Base-by-base conservation (phyloP, 75 land plant species). In the Picea sitchensis region DNA sequence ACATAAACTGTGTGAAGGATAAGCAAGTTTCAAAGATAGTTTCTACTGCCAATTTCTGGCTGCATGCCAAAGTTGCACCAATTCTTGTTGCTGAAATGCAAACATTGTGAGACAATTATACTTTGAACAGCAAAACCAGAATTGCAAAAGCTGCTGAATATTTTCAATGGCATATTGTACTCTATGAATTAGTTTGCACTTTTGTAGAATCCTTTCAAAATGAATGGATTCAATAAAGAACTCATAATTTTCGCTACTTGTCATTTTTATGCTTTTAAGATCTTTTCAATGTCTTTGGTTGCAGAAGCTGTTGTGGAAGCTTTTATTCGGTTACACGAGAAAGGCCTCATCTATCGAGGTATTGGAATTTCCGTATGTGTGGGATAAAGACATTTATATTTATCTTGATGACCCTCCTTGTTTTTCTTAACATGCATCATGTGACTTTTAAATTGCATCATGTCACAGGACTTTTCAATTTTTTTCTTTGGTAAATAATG, bases 321-420 rank as follows among this genome's bases (percentile, higher is more conserved):
- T 38, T 97, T 97, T 89, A 84, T 95, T 14, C 86, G 83, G 79
- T 90, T 97, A 76, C 92, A 97, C 74, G 91, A 95, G 79, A 95
- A 91, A 84, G 99, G 98, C 65, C 84, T 97, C 14, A 90, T 97
- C 59, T 97, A 97, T 80, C 90, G 91, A 84, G 99, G 99, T 96
- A 85, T 15, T 57, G 30, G 14, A 1, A 20, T 6, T 65, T 23
- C 15, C 12, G 34, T 30, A 59, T 62, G 34, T 8, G 20, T 15
- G 15, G 6, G 41, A 32, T 67, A 67, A 67, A 36, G 26, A 69
- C 5, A 23, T 71, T 36, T 44, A 20, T 71, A 7, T 71, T 44
- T 18, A n/a, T 71, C 74, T 44, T 71, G 73, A 21, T 20, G 9
- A 44, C 9, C 8, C 34, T 71, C 44, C n/a, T 38, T 68, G 34